These are phyloP conservation scores for Astrephomene gubernaculifera DNA, from an alignment of 139 green algal genomes.

Conservation along the genomic window DNA sequence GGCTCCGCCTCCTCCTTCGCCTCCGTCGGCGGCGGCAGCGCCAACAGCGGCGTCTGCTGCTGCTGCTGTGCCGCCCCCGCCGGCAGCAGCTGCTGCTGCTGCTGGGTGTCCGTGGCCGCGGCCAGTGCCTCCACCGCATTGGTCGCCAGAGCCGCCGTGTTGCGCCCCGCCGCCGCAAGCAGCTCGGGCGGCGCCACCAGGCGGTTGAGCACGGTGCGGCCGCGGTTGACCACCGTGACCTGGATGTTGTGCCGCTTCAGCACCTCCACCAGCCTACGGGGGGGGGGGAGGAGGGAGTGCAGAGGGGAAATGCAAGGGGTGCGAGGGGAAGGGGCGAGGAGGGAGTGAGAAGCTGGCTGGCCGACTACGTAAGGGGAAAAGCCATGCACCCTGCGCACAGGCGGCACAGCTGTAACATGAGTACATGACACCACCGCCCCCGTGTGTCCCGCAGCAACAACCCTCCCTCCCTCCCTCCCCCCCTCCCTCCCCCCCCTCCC, in stretches of 20 bases:
- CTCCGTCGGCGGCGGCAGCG: neutral
- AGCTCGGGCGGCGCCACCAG: conserved; percentile 52
- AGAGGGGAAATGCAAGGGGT: neutral
- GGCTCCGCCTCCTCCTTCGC: neutral
- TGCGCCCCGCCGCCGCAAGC: conserved; percentile 31
- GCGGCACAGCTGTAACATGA: too few relatives aligned
- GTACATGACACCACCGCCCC: too few relatives aligned
- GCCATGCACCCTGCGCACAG: neutral
- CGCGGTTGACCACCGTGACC: conserved; percentile 39
- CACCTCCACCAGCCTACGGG: conserved; percentile 47
- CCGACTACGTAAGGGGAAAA: neutral
- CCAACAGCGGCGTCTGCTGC: too few relatives aligned
- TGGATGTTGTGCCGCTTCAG: conserved; percentile 37
- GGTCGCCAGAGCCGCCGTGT: neutral
- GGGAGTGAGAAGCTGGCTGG: neutral
- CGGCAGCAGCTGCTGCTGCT: neutral
- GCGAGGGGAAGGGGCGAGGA: too few relatives aligned
- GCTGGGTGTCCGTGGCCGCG: neutral
- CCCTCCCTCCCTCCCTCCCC: too few relatives aligned
- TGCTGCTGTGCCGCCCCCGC: neutral
- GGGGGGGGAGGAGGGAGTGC: neutral
- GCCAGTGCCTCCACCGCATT: neutral
- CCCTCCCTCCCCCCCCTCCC: too few relatives aligned
- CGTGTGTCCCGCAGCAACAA: too few relatives aligned
- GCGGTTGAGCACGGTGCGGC: conserved; percentile 55